Evolutionary conservation across 257 asterid genomes (phyloP).

Genomic region (Solanum bulbocastanum): DNA sequence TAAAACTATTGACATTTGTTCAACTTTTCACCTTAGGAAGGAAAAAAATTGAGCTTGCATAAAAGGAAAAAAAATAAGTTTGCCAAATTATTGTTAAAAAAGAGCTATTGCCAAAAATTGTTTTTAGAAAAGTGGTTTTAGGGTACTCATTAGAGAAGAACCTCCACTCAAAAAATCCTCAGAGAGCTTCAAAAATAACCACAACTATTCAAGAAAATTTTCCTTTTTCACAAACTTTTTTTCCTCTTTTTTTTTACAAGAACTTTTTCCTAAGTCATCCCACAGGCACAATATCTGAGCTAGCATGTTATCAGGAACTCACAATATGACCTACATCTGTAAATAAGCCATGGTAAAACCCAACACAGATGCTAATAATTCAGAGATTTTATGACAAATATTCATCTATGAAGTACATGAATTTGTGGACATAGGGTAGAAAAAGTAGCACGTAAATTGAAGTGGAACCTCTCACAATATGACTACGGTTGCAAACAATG

Average conservation of each 20-base stretch:
- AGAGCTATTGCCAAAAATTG: neutral
- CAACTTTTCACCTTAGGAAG: neutral
- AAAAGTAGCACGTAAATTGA: neutral
- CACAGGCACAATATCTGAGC: neutral
- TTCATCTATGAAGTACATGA: neutral
- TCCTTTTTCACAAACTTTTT: neutral
- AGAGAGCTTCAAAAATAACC: neutral
- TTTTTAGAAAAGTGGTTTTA: neutral
- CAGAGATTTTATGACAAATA: neutral
- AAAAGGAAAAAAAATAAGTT: neutral
- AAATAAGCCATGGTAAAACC: neutral
- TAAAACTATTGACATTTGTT: neutral
- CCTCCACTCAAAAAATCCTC: neutral
- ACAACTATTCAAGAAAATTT: neutral
- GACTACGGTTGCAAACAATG: neutral
- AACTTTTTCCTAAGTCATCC: neutral
- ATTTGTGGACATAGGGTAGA: neutral
- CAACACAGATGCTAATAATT: neutral
- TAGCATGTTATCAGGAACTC: neutral
- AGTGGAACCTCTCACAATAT: neutral
- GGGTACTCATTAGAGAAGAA: neutral
- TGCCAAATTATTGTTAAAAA: neutral
- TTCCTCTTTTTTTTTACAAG: neutral
- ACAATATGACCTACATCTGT: neutral
- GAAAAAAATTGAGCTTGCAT: neutral